phyloP scores from a whole-genome alignment of 2,329 filamentous ascomycete species.

The Fusarium beomiforme region DNA sequence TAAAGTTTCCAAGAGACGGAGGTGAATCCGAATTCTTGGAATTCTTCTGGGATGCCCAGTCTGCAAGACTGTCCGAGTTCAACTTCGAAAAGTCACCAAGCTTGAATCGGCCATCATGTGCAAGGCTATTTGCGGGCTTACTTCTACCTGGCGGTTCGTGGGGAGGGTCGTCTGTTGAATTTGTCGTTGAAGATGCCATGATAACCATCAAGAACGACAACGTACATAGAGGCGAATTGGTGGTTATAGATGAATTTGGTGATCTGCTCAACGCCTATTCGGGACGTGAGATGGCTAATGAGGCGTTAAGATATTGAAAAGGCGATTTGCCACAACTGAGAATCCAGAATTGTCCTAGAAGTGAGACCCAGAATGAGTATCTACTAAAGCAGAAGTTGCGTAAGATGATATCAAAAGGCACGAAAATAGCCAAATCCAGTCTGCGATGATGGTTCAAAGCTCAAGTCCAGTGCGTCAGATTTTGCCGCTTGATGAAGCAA shows the following conservation, averaged over 20 bases:
- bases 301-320: background rate
- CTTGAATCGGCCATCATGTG: constrained; percentile 1
- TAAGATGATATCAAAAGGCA: background rate
- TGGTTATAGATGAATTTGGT: background rate
- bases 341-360: background rate
- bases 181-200: constrained; percentile 23
- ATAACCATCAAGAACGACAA: constrained; percentile 3
- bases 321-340: constrained; percentile 13
- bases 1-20: constrained; percentile 29
- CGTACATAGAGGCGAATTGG: constrained; percentile 16
- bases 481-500: constrained; percentile 19
- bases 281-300: background rate
- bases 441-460: background rate
- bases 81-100: constrained; percentile 30
- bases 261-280: background rate
- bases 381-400: background rate
- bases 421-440: background rate
- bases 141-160: constrained; percentile 31
- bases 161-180: constrained; percentile 20
- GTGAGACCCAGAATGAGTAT: background rate
- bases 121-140: background rate
- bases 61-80: background rate
- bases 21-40: background rate
- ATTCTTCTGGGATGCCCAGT: constrained; percentile 14
- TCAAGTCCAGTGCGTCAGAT: constrained; percentile 20